Evolutionary conservation across 345 rosid species (phyloP).

Genomic region (Syzygium aqueum): DNA sequence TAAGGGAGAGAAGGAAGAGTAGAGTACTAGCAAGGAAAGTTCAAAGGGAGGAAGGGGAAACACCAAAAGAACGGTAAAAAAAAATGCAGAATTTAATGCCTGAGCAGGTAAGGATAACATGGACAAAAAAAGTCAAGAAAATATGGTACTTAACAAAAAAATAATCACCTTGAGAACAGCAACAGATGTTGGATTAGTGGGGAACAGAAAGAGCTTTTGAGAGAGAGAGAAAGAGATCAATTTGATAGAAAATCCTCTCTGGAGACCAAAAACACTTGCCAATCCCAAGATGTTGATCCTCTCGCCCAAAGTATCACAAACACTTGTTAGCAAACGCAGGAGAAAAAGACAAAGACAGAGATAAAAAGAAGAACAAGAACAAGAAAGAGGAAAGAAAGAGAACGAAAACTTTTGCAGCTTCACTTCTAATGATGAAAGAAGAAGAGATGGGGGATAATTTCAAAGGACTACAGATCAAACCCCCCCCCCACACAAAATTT

Average conservation of each 20-base stretch:
- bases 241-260: neutral
- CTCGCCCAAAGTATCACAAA: neutral
- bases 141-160: neutral
- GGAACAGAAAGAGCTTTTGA: constrained; percentile 4
- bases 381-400: neutral
- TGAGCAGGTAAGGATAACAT: neutral
- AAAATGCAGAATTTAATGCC: neutral
- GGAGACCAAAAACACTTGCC: constrained; percentile 1
- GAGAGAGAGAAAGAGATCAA: neutral
- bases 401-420: neutral
- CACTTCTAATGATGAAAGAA: neutral
- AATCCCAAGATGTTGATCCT: constrained; percentile 2
- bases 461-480: neutral
- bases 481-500: neutral
- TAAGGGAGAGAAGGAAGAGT: neutral
- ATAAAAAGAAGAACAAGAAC: neutral
- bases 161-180: constrained; percentile 6
- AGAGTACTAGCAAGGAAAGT: neutral
- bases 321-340: neutral
- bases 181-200: neutral
- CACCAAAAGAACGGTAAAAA: neutral
- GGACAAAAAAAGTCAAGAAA: neutral
- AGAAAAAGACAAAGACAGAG: constrained; percentile 2
- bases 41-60: neutral
- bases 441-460: neutral